phyloP scores from a whole-genome alignment of 2,329 filamentous ascomycete species.

The Penicillium sp. region DNA sequence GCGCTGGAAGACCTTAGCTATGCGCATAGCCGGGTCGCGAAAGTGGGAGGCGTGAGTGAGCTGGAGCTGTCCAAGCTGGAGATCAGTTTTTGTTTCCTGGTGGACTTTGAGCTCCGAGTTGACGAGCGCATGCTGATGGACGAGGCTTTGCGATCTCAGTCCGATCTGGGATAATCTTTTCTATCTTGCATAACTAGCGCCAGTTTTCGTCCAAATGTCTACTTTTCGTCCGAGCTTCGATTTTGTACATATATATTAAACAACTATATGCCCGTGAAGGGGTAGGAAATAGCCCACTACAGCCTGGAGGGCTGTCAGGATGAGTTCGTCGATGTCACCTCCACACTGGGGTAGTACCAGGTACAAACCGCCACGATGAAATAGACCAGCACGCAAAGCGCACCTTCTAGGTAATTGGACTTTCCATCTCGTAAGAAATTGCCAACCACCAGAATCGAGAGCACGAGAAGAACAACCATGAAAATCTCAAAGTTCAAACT shows the following conservation, averaged over 20 bases:
- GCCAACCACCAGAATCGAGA: slow-evolving; percentile 83
- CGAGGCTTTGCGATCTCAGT: slow-evolving; percentile 39
- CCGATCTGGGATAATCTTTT: background rate
- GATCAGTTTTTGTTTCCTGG: slow-evolving; percentile 83
- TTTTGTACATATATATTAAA: background rate
- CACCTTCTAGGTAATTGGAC: slow-evolving; percentile 87
- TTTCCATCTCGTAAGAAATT: slow-evolving; percentile 86
- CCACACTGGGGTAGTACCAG: slow-evolving; percentile 63
- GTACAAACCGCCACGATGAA: slow-evolving; percentile 63
- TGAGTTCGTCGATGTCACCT: slow-evolving; percentile 25
- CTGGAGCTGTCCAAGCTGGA: slow-evolving; percentile 80
- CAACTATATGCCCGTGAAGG: background rate
- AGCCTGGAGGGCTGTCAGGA: slow-evolving; percentile 1
- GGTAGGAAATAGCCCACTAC: too few species aligned
- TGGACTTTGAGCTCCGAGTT: slow-evolving; percentile 78
- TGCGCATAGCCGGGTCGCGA: slow-evolving; percentile 78
- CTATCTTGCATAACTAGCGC: background rate
- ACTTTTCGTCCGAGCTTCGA: background rate
- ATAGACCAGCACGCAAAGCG: slow-evolving; percentile 70
- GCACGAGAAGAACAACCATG: slow-evolving; percentile 77
- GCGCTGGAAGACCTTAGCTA: slow-evolving; percentile 91
- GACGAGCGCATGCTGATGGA: slow-evolving; percentile 57
- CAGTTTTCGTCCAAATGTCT: background rate
- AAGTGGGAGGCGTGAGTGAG: slow-evolving; percentile 84
- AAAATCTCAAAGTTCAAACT: slow-evolving; percentile 85